phyloP scores from a whole-genome alignment of 306 rosid genomes.

The Pyrus betulifolia region DNA sequence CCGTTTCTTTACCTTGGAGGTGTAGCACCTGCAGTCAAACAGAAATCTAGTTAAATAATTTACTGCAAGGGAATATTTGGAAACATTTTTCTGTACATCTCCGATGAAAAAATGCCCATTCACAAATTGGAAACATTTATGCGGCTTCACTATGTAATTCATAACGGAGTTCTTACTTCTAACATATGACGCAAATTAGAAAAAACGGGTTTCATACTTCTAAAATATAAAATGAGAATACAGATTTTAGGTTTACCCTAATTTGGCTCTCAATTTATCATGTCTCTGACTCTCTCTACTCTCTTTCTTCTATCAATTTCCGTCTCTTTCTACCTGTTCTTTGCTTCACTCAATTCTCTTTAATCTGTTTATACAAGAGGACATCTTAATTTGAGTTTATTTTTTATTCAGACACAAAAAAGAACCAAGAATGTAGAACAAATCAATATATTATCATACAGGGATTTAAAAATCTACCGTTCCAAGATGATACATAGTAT shows the following conservation, averaged over 20 bases:
- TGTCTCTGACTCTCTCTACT: not conserved
- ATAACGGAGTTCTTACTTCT: too few species aligned
- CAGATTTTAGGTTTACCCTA: too few species aligned
- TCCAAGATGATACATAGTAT: constrained; percentile 88
- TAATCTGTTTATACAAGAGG: not conserved
- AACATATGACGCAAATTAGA: too few species aligned
- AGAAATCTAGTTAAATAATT: constrained; percentile 8
- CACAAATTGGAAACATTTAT: too few species aligned
- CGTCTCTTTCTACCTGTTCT: too few species aligned
- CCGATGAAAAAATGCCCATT: too few species aligned
- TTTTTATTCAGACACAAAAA: not conserved
- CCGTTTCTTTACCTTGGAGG: constrained; percentile 71
- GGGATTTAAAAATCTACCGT: constrained; percentile 41
- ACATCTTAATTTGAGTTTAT: not conserved
- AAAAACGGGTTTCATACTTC: too few species aligned
- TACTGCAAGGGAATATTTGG: not conserved
- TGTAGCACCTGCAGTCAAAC: constrained; percentile 55
- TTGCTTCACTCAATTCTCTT: not conserved
- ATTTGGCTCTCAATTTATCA: not conserved
- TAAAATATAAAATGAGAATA: too few species aligned
- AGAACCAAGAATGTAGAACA: not conserved
- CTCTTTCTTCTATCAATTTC: too few species aligned
- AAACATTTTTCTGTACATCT: not conserved
- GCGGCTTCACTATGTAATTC: too few species aligned
- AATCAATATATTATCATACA: not conserved